phyloP scores from a whole-genome alignment of 768 basidiomycete genomes.

The Pleurotus ostreatus region DNA sequence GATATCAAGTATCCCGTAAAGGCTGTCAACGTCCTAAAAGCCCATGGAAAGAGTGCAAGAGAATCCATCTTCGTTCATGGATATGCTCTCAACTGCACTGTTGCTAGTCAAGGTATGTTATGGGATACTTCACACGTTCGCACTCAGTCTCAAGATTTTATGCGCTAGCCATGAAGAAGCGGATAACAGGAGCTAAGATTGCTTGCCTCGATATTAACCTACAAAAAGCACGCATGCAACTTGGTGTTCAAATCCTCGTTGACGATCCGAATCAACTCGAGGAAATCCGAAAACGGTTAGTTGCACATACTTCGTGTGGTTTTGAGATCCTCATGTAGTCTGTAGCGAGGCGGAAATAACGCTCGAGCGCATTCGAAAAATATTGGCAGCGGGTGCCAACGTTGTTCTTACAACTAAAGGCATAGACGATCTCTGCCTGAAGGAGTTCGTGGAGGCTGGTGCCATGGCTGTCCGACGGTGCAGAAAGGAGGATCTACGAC shows the following conservation, averaged over 20 bases:
- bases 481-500: conserved; percentile 94
- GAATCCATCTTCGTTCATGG: conserved; percentile 95
- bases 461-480: conserved; percentile 98
- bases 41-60: conserved; percentile 92
- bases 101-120: conserved; percentile 91
- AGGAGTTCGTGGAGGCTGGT: conserved; percentile 98
- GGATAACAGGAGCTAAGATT: conserved; percentile 90
- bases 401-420: conserved; percentile 98
- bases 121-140: not conserved
- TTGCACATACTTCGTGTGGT: conserved; percentile 1
- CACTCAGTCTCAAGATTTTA: not conserved
- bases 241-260: conserved; percentile 95
- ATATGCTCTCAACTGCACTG: conserved; percentile 97
- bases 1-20: conserved; percentile 99
- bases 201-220: conserved; percentile 98
- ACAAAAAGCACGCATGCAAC: conserved; percentile 94
- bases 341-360: conserved; percentile 92
- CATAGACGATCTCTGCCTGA: conserved; percentile 95
- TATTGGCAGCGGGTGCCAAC: conserved; percentile 92
- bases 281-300: conserved; percentile 89
- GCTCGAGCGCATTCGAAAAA: conserved; percentile 92
- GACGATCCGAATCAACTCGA: conserved; percentile 96
- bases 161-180: conserved; percentile 89
- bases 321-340: not conserved
- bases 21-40: conserved; percentile 97